Evolutionary conservation across 768 basidiomycete genomes (phyloP).

Genomic region (Paxillus involutus): DNA sequence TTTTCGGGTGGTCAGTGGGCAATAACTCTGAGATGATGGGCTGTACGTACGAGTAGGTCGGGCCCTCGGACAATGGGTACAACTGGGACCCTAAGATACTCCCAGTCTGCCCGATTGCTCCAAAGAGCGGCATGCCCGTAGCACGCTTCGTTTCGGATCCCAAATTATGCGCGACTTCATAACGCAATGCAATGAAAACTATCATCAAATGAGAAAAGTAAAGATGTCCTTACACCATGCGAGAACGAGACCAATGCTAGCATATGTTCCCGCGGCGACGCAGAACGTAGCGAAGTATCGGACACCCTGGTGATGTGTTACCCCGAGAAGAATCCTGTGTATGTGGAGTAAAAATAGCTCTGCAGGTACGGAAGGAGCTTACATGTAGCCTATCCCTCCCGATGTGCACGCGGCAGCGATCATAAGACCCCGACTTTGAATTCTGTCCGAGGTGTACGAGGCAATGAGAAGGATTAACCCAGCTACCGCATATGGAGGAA

Average conservation of each 20-base stretch:
- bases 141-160: constrained; percentile 48
- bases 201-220: neutral
- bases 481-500: constrained; percentile 52
- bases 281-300: constrained; percentile 49
- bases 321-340: constrained; percentile 33
- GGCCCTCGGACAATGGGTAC: constrained; percentile 41
- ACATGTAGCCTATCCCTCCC: constrained; percentile 44
- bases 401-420: constrained; percentile 30
- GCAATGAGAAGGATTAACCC: constrained; percentile 34
- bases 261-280: constrained; percentile 45
- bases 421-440: constrained; percentile 42
- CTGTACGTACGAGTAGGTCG: constrained; percentile 34
- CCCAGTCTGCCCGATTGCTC: constrained; percentile 43
- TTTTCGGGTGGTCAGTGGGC: neutral
- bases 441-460: constrained; percentile 44
- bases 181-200: neutral
- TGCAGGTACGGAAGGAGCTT: neutral
- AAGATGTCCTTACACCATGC: constrained; percentile 45
- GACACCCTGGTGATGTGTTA: constrained; percentile 31
- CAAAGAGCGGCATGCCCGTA: constrained; percentile 40
- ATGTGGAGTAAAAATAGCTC: neutral
- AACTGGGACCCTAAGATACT: constrained; percentile 41
- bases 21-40: neutral
- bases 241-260: constrained; percentile 43
- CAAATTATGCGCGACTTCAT: constrained; percentile 40